Base-by-base conservation (phyloP, 208 protist genomes). In the Crithidia expoeki region DNA sequence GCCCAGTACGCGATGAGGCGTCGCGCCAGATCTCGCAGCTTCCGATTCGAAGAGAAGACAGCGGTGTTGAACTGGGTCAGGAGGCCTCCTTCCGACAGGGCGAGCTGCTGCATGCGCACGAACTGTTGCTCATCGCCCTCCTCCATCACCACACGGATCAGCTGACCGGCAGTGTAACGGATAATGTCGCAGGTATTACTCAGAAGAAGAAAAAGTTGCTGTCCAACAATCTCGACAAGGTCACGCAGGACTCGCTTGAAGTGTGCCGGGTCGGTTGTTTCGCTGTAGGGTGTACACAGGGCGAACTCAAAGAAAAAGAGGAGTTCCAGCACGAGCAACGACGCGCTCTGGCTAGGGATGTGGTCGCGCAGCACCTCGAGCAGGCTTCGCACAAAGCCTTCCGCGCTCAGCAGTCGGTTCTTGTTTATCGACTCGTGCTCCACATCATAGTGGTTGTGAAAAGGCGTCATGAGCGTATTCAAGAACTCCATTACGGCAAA, bases 361-460 rank as follows among this genome's bases (percentile, higher is more conserved):
- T 94, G 84, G 32, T 92, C 76, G 47, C 72, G 67, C 56, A 98
- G 75, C 59, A 92, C 76, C 16, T 73, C 68, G 33, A 98, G 62
- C 27, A 98, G 63, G 21, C 75, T 73, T 3, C 83, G 42, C 23
- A 97, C 32, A 44, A 98, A 96, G 28, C 72, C 52, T 19, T 85
- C 71, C 27, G 89, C 78, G 19, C 73, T 64, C 36, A 97, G 72
- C n/a, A 98, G 84, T 9, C 86, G 68, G 65, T 86, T 90, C 72
- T 97, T 97, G 79, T 98, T 98, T 44, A 83, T 79, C 4, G 88
- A 79, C 73, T 98, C 94, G 67, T 96, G 88, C 49, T 76, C 74
- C 1, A 89, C 47, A 49, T 98, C 94, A 66, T 98, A 98, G 71
- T 96, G 80, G 62, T 98, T 83, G 81, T 98, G 96, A 59, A 95